Evolutionary conservation across 164 flowering plant genomes (phyloP).

Genomic region (Aristolochia fimbriata): DNA sequence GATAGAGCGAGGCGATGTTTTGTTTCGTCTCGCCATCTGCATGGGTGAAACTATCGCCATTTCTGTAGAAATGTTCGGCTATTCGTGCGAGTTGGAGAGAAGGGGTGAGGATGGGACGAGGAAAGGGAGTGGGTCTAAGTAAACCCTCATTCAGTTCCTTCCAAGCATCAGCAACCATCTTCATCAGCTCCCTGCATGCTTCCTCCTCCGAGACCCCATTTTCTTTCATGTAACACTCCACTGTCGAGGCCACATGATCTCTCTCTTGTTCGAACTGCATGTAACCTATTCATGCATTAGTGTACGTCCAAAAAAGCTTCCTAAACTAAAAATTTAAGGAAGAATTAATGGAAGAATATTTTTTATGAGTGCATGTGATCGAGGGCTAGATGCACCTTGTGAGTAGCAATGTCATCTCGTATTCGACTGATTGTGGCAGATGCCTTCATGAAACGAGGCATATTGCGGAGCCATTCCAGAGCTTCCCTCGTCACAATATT

Average conservation of each 20-base stretch:
- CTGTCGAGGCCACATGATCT: background rate
- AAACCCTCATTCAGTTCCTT: conserved; percentile 1
- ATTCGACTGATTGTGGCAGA: conserved; percentile 12
- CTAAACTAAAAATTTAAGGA: too few relatives aligned
- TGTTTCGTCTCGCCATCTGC: conserved; percentile 1
- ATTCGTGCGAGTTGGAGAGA: background rate
- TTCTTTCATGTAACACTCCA: conserved; percentile 5
- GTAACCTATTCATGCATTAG: too few relatives aligned
- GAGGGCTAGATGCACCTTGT: conserved; percentile 9
- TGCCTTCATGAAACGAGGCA: conserved; percentile 7
- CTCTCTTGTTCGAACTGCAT: conserved; percentile 7
- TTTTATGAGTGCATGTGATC: too few relatives aligned
- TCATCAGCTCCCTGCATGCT: background rate
- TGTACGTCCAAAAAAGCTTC: too few relatives aligned
- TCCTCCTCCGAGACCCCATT: background rate
- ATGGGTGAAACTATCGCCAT: background rate
- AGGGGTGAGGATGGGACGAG: background rate
- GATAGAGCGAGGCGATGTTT: background rate
- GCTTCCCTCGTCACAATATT: background rate
- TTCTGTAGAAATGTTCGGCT: background rate
- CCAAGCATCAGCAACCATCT: conserved; percentile 1
- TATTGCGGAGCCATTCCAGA: background rate
- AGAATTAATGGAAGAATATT: too few relatives aligned
- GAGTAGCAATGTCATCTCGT: conserved; percentile 21
- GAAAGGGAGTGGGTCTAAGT: background rate